Evolutionary conservation across 2,329 filamentous ascomycete genomes (phyloP).

Genomic region (Kalaharituber pfeilii): DNA sequence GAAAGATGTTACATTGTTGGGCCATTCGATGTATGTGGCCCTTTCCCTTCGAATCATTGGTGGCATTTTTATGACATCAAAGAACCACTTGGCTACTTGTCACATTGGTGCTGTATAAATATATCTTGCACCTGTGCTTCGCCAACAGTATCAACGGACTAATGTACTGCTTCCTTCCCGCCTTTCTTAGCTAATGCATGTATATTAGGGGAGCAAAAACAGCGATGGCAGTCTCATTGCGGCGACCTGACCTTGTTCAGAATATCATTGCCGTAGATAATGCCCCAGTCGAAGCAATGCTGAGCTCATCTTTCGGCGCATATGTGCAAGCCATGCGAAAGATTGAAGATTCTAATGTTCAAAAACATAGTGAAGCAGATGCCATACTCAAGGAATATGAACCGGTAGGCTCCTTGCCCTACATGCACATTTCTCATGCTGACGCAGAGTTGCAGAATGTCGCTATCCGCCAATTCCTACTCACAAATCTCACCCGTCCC

Average conservation of each 20-base stretch:
- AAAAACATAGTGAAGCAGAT: constrained; percentile 61
- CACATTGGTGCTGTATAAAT: no score
- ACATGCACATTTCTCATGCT: no score
- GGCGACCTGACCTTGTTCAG: constrained; percentile 46
- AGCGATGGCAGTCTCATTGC: constrained; percentile 71
- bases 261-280: constrained; percentile 79
- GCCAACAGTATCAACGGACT: no score
- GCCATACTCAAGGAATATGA: constrained; percentile 60
- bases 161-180: background rate
- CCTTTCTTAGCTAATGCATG: background rate
- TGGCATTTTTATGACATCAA: no score
- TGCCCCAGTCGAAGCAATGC: constrained; percentile 62
- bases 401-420: constrained; percentile 32
- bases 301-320: constrained; percentile 56
- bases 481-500: constrained; percentile 60
- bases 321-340: constrained; percentile 74
- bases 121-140: no score
- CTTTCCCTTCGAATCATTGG: no score
- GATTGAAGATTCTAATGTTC: constrained; percentile 51
- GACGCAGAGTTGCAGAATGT: constrained; percentile 44
- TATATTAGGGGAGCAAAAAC: constrained; percentile 66
- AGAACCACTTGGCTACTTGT: no score
- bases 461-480: constrained; percentile 72
- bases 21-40: constrained; percentile 63
- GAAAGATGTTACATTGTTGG: constrained; percentile 59